Base-by-base conservation (phyloP, 73 alveolate species). In the Tetrahymena borealis region DNA sequence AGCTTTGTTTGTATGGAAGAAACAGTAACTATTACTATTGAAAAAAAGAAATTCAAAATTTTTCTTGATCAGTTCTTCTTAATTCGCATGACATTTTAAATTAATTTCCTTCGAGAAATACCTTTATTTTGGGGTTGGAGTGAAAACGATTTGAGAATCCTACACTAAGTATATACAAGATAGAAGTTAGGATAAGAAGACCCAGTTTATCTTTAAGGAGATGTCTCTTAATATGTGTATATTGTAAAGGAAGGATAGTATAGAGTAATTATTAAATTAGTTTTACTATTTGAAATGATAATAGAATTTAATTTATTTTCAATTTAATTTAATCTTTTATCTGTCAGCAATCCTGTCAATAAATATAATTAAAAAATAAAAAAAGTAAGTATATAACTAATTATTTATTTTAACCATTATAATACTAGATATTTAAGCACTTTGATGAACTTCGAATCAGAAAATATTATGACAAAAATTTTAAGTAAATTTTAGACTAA, bases 81-180 rank as follows among this genome's bases (percentile, higher is more conserved):
- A n/a, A 60, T 60, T n/a, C 85, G 85, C 33, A 60, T 60, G 85
- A 60, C 85, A 60, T 60, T 60, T 60, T 60, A 60, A 60, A 12
- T 60, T 24, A 60, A 60, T n/a, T 60, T 60, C 9, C 85, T 60
- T 13, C n/a, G 85, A 60, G 85, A 60, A 60, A 60, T 60, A 24
- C 85, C 85, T 13, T 60, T 60, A 60, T 60, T 60, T n/a, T 60
- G 85, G 85, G 85, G 85, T 35, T 60, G 85, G 85, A 60, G 85
- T 28, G 85, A 60, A 60, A 60, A 60, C 85, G 85, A 60, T n/a
- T 24, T 60, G 85, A 60, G 85, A 60, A 60, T 60, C n/a, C 31
- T 60, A 60, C 28, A 60, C 28, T 60, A 60, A 60, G 85, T 60
- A 24, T 60, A 60, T 60, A 24, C 38, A 60, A 60, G 85, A 60